Conservation (phyloP, 139 green algal genomes). For the Coccomyxa sp. region DNA sequence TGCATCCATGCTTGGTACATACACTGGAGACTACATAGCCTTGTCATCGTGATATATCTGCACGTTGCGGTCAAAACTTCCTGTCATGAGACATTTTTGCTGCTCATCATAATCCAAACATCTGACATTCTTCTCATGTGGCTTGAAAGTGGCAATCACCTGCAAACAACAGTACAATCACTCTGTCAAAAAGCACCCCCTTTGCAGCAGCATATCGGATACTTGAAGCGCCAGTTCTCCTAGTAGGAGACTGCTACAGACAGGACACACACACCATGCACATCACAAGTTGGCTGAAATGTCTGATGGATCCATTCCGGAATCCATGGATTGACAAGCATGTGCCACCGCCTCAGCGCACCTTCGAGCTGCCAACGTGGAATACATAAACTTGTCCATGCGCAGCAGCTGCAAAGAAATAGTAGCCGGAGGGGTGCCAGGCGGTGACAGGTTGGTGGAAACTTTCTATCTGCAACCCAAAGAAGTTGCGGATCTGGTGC, state of each 20-base stretch:
- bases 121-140: constrained; percentile 47
- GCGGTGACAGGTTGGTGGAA: constrained; percentile 31
- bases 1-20: too few species aligned
- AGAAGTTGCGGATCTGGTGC: constrained; percentile 28
- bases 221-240: too few species aligned
- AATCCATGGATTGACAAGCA: background rate
- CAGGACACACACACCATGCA: background rate
- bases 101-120: constrained; percentile 36
- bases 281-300: background rate
- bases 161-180: background rate
- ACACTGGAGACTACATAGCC: background rate
- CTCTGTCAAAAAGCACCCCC: background rate
- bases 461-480: constrained; percentile 28
- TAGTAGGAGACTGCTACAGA: too few species aligned
- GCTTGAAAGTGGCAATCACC: constrained; percentile 29
- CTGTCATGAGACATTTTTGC: constrained; percentile 46
- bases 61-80: constrained; percentile 52
- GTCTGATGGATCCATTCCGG: too few species aligned
- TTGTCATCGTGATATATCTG: constrained; percentile 21
- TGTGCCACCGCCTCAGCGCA: background rate
- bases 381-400: constrained; percentile 42
- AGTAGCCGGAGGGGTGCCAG: constrained; percentile 19
- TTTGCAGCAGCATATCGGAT: background rate
- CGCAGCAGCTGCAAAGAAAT: constrained; percentile 37
- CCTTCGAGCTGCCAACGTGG: constrained; percentile 43